Conservation (phyloP, 441 rosid genomes). For the Melastoma candidum region DNA sequence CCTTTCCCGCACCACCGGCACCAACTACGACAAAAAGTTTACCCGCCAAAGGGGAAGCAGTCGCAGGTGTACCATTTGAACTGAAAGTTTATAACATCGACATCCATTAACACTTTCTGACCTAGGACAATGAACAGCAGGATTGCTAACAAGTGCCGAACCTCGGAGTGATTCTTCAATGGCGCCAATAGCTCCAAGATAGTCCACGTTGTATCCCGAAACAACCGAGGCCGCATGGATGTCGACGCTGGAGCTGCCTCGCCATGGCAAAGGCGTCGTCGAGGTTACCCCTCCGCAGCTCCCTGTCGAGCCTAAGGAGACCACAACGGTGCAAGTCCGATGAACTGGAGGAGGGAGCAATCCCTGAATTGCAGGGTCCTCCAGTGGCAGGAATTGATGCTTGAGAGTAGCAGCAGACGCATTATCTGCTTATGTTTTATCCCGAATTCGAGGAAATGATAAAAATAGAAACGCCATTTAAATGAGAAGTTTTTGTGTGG, state of each 20-base stretch:
- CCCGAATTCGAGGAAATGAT: neutral
- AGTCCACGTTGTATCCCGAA: constrained; percentile 40
- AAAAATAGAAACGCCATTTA: no score
- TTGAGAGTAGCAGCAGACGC: neutral
- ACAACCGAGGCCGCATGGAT: constrained; percentile 30
- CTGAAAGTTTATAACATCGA: constrained; percentile 1
- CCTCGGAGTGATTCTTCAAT: constrained; percentile 19
- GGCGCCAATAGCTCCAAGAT: constrained; percentile 16
- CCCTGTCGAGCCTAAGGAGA: constrained; percentile 34
- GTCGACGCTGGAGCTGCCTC: constrained; percentile 35
- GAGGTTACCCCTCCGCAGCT: constrained; percentile 35
- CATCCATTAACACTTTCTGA: neutral
- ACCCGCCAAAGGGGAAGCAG: constrained; percentile 18
- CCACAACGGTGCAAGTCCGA: constrained; percentile 28
- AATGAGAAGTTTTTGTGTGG: no score
- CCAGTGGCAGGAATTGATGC: neutral
- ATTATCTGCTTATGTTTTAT: neutral
- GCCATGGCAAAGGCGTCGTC: constrained; percentile 29
- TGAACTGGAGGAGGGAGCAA: neutral
- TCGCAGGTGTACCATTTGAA: constrained; percentile 6
- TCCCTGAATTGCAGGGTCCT: neutral
- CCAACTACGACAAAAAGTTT: constrained; percentile 20
- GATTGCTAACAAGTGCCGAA: neutral
- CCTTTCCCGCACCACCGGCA: constrained; percentile 22
- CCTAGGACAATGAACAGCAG: neutral